A percentile compares a stretch with the other conserved stretches of the same genome.
These are phyloP conservation scores for Clitoria ternatea DNA, from an alignment of 306 rosid genomes.

Conservation along the genomic window DNA sequence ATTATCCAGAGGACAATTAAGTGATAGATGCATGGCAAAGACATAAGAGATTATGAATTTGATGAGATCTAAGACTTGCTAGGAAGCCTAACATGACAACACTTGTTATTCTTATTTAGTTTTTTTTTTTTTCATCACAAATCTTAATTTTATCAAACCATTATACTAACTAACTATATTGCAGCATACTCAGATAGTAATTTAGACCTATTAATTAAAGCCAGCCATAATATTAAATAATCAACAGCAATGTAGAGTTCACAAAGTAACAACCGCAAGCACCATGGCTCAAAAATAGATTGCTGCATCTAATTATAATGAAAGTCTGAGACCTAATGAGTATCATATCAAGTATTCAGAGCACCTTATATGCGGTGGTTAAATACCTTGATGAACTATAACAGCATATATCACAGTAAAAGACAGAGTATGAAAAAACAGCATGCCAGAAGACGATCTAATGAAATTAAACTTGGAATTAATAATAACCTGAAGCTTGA, in stretches of 20 bases:
- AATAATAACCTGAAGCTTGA: conserved; percentile 73
- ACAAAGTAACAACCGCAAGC: background rate
- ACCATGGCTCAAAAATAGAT: background rate
- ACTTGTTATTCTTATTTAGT: background rate
- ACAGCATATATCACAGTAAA: conserved; percentile 8
- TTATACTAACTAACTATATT: background rate
- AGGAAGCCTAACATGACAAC: background rate
- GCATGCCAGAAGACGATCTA: conserved; percentile 2
- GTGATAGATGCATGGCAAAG: background rate
- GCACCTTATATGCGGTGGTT: background rate
- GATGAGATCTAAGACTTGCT: background rate
- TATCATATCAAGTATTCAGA: background rate
- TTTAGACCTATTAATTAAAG: background rate
- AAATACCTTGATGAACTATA: background rate
- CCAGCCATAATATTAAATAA: background rate
- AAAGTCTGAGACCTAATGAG: background rate
- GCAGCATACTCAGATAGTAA: background rate
- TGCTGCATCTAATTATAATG: background rate
- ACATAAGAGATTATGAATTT: background rate
- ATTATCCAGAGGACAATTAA: background rate
- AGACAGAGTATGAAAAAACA: background rate
- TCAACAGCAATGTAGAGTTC: background rate
- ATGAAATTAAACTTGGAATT: conserved; percentile 12
- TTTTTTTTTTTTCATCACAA: too few relatives aligned
- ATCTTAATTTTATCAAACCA: background rate